These are phyloP conservation scores for Hericium rajendrae DNA, from an alignment of 768 basidiomycete species.

Conservation along the genomic window DNA sequence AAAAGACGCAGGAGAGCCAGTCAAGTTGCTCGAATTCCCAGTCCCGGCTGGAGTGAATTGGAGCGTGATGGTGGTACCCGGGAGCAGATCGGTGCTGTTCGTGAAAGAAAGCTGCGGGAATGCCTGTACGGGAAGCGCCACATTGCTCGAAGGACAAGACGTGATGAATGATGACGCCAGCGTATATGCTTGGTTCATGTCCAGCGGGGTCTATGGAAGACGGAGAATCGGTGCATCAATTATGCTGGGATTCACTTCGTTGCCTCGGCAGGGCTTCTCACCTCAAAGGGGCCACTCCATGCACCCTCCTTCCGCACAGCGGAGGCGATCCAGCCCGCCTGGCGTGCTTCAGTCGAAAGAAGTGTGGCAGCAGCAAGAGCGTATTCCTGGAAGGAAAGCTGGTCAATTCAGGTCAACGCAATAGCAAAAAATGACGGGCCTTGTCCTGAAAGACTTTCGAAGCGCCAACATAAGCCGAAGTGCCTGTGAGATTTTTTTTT, in stretches of 20 bases:
- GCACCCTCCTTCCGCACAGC: conserved; percentile 38
- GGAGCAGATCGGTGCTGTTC: neutral
- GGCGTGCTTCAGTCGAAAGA: conserved; percentile 48
- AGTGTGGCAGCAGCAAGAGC: conserved; percentile 35
- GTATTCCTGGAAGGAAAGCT: conserved; percentile 1
- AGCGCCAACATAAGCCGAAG: conserved; percentile 55
- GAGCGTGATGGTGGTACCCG: conserved; percentile 5
- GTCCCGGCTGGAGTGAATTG: neutral
- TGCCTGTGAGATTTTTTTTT: neutral
- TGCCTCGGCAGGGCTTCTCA: conserved; percentile 15
- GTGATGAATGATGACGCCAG: conserved; percentile 36
- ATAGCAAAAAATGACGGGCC: conserved; percentile 3
- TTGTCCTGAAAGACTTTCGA: conserved; percentile 30
- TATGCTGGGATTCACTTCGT: conserved; percentile 16
- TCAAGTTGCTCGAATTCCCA: neutral
- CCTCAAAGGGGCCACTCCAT: conserved; percentile 52
- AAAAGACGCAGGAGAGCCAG: too few relatives aligned
- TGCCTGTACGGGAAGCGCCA: conserved; percentile 35
- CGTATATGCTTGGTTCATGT: conserved; percentile 30
- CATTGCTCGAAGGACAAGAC: conserved; percentile 45
- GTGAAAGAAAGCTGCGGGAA: conserved; percentile 39
- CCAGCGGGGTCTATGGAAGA: conserved; percentile 28
- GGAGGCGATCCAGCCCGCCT: conserved; percentile 50
- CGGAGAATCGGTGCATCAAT: conserved; percentile 17
- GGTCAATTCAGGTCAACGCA: conserved; percentile 8